These are phyloP conservation scores for Phytophthora capsici DNA, from an alignment of 352 stramenopile genomes.

Conservation along the genomic window DNA sequence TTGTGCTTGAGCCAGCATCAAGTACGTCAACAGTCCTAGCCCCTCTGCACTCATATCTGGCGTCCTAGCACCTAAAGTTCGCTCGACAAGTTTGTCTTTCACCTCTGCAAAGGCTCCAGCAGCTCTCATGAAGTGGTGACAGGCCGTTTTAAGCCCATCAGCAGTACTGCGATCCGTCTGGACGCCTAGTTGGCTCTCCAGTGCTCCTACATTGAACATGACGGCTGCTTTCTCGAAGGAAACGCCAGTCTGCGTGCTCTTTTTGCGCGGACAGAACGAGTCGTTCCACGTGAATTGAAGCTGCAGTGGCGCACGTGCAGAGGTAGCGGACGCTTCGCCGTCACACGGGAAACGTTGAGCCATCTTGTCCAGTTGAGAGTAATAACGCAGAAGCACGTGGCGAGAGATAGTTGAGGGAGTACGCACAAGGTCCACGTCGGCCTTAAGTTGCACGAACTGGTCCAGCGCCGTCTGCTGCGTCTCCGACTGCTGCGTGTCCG, in stretches of 20 bases:
- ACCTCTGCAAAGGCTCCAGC: constrained; percentile 77
- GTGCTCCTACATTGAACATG: constrained; percentile 89
- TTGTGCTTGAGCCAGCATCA: constrained; percentile 88
- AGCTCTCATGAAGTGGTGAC: constrained; percentile 85
- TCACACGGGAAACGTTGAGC: constrained; percentile 64
- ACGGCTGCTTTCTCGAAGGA: constrained; percentile 82
- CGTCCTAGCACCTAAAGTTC: constrained; percentile 48
- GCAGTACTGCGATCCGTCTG: constrained; percentile 75
- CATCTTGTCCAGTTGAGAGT: constrained; percentile 75
- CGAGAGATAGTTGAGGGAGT: constrained; percentile 70
- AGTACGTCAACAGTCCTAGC: constrained; percentile 66
- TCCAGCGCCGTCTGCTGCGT: constrained; percentile 46
- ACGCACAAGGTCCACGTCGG: constrained; percentile 74
- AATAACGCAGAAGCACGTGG: constrained; percentile 80
- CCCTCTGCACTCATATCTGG: constrained; percentile 73
- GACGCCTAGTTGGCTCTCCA: constrained; percentile 85
- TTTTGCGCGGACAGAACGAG: constrained; percentile 90
- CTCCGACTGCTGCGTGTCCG: background rate
- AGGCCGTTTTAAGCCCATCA: constrained; percentile 85
- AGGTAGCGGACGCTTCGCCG: constrained; percentile 16
- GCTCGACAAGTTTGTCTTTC: constrained; percentile 56
- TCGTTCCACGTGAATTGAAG: constrained; percentile 92
- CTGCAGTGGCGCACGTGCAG: constrained; percentile 30
- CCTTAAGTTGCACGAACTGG: constrained; percentile 63
- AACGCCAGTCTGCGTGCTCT: constrained; percentile 67